Conservation (phyloP, 805 yeast species). For the Tetrapisispora pingtungensis region DNA sequence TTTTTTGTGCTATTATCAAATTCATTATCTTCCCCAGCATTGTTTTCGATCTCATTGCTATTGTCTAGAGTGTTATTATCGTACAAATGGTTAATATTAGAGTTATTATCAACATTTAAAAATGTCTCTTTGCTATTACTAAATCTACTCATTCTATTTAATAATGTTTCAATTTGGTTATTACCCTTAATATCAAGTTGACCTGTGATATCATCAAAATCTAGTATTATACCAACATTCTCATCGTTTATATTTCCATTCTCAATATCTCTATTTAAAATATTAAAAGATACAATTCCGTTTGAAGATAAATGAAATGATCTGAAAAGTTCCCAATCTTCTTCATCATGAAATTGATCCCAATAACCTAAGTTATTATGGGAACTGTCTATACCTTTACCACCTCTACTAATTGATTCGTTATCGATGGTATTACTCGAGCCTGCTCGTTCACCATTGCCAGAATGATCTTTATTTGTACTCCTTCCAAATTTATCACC, state of each 20-base stretch:
- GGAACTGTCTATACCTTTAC: not conserved
- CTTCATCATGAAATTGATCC: constrained; percentile 27
- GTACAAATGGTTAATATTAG: not conserved
- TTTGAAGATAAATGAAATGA: constrained; percentile 17
- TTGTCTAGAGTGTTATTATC: not conserved
- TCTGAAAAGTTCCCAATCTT: constrained; percentile 23
- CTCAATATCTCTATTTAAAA: not conserved
- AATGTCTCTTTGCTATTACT: not conserved
- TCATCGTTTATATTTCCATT: not conserved
- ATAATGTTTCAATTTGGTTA: not conserved
- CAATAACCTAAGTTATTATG: constrained; percentile 15
- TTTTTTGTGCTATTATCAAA: not conserved
- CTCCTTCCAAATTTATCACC: not conserved
- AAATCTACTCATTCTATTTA: not conserved
- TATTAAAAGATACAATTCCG: constrained; percentile 15
- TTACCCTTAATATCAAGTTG: not conserved
- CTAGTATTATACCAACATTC: not conserved
- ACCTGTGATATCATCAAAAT: not conserved
- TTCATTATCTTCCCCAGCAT: not conserved
- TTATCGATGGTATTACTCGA: not conserved
- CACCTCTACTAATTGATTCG: not conserved
- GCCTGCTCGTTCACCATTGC: not conserved
- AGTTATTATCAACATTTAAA: too few relatives aligned
- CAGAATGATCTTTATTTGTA: not conserved
- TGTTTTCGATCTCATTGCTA: not conserved